Evolutionary conservation across 2,329 filamentous ascomycete genomes (phyloP), one percentile per base, ranked within the genome.

Genomic region (Ascochyta viciae-villosae): DNA sequence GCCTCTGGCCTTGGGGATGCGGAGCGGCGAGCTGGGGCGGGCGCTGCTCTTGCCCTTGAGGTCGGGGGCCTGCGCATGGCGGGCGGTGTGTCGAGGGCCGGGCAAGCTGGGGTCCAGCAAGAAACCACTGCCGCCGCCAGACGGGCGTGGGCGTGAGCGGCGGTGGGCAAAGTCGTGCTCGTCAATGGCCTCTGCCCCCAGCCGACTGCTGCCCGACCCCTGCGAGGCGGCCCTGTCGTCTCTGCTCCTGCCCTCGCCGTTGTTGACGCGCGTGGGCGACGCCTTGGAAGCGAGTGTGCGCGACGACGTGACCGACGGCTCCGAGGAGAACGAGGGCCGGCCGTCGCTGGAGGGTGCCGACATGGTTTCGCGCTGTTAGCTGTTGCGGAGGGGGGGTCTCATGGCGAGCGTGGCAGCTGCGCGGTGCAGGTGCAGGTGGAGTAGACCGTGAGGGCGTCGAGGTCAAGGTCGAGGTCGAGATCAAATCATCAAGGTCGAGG

Each of bases 101-200:
- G 69, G 58, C 58, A 77, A 70, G 62, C 75, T 62, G 19, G 75
- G 66, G 33, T 82, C 80, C 34, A 84, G 70, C 38, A 85, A 64
- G 54, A 80, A 81, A 31, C 78, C 78, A 16, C 76, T 77, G 35
- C 76, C 77, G 35, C 78, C 78, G 23, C 77, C 77, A 13, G 76
- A 72, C 48, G 69, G 72, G 48, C 70, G 67, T 5, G 64, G 56
- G 22, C 70, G 63, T 40, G 70, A 70, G 49, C 66, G 66, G 39
- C 69, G 65, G 42, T 63, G 66, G 42, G 67, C 67, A 62, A 73
- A 71, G 54, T 75, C 73, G 35, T 68, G 67, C 45, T 71, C 70
- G 23, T 66, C 61, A 40, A 70, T 65, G 3, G 64, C 59, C 8
- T 72, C 71, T 12, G 41, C 55, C 6, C 51, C 61, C 54, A 74